phyloP scores from a whole-genome alignment of 257 asterid genomes.

The Verbascum thapsus region DNA sequence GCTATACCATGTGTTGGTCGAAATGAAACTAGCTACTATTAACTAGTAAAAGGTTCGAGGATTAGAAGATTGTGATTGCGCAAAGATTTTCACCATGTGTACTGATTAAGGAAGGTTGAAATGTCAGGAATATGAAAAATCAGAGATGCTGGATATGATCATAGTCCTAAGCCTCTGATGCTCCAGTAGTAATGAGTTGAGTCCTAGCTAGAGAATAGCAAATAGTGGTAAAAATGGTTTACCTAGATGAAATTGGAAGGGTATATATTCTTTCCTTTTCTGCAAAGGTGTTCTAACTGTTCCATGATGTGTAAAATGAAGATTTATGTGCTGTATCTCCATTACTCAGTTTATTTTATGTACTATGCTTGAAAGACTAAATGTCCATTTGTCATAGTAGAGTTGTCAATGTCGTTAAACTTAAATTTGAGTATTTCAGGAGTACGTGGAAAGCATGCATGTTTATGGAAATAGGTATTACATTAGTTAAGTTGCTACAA shows the following conservation, averaged over 20 bases:
- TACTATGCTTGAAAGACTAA: not conserved
- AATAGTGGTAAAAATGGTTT: not conserved
- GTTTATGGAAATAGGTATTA: not conserved
- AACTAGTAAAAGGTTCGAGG: not conserved
- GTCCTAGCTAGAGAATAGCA: not conserved
- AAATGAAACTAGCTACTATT: not conserved
- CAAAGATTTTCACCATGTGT: not conserved
- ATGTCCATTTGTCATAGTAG: not conserved
- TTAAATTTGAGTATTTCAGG: not conserved
- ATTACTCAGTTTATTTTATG: not conserved
- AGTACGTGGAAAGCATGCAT: not conserved
- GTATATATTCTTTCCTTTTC: constrained; percentile 9
- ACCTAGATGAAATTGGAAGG: not conserved
- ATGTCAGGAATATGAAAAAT: not conserved
- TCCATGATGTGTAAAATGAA: not conserved
- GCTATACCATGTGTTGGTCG: not conserved
- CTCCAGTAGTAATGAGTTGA: not conserved
- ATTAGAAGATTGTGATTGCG: not conserved
- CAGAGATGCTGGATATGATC: not conserved
- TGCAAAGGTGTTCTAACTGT: not conserved
- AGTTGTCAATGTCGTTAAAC: not conserved
- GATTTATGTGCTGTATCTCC: not conserved
- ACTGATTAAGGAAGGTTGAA: not conserved
- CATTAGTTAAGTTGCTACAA: not conserved
- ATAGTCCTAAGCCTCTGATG: not conserved